Evolutionary conservation across 2,329 filamentous ascomycete species (phyloP).

Genomic region (Aureobasidium vineae): DNA sequence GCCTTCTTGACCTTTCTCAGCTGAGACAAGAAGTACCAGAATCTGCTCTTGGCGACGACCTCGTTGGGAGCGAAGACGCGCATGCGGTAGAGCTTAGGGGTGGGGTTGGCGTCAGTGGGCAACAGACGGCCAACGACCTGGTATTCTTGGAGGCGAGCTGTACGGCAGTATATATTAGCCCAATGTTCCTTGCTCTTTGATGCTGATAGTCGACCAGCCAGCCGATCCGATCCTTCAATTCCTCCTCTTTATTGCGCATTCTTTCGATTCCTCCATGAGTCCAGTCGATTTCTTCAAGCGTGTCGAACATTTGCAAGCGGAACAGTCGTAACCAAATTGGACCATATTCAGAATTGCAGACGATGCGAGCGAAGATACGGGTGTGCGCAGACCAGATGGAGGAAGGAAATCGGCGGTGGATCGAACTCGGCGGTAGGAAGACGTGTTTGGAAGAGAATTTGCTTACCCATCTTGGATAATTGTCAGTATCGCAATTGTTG

Average conservation of each 20-base stretch:
- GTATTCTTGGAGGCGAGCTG: slow-evolving; percentile 99
- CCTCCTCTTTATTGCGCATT: slow-evolving; percentile 11
- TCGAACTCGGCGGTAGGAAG: slow-evolving; percentile 19
- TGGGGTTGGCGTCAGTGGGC: slow-evolving; percentile 95
- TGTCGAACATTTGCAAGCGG: slow-evolving; percentile 10
- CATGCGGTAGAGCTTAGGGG: slow-evolving; percentile 99
- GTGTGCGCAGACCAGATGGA: slow-evolving; percentile 5
- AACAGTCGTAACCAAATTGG: slow-evolving; percentile 19
- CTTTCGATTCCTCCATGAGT: neutral
- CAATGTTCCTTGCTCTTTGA: slow-evolving; percentile 27
- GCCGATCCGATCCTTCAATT: slow-evolving; percentile 13
- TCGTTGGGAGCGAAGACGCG: slow-evolving; percentile 98
- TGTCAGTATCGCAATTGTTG: neutral
- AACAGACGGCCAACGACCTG: slow-evolving; percentile 99
- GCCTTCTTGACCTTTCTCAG: slow-evolving; percentile 99
- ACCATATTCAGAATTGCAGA: slow-evolving; percentile 13
- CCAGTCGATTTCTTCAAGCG: neutral
- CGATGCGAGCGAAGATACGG: slow-evolving; percentile 17
- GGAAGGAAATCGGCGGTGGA: slow-evolving; percentile 2
- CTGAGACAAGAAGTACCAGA: slow-evolving; percentile 99
- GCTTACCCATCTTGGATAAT: slow-evolving; percentile 28
- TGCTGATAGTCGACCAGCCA: slow-evolving; percentile 19
- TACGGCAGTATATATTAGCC: slow-evolving; percentile 39
- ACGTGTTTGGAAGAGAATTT: slow-evolving; percentile 1
- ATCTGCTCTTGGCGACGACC: slow-evolving; percentile 98